phyloP scores from a whole-genome alignment of 2,329 filamentous ascomycete genomes.

The Chaetomium sp. region DNA sequence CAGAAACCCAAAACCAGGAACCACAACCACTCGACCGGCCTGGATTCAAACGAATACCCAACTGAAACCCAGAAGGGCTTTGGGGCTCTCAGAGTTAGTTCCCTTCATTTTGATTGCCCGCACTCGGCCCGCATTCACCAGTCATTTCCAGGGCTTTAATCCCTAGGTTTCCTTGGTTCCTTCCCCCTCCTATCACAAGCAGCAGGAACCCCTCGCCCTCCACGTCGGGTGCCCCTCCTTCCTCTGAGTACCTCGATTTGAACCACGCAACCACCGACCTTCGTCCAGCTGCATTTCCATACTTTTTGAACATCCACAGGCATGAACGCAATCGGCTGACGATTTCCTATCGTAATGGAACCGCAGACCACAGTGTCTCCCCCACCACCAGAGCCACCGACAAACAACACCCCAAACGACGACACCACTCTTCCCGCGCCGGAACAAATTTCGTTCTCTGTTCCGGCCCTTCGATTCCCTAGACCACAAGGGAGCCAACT shows the following conservation, averaged over 20 bases:
- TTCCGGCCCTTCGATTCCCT: conserved; percentile 59
- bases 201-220: conserved; percentile 4
- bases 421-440: not conserved
- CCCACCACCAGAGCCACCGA: conserved; percentile 7
- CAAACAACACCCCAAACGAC: conserved; percentile 10
- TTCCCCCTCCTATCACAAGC: not conserved
- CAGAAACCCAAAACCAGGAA: conserved; percentile 28
- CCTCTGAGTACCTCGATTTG: not conserved
- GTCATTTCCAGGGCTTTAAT: conserved; percentile 9
- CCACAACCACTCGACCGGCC: conserved; percentile 13
- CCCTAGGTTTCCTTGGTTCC: not conserved
- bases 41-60: not conserved
- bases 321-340: conserved; percentile 41
- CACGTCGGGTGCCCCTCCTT: conserved; percentile 8
- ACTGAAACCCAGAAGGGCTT: not conserved
- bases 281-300: conserved; percentile 17
- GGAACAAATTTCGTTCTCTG: conserved; percentile 44
- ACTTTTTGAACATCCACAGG: conserved; percentile 33
- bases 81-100: conserved; percentile 17
- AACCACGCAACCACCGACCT: conserved; percentile 11
- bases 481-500: conserved; percentile 56
- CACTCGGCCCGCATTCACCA: not conserved
- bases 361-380: conserved; percentile 41
- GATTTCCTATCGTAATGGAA: conserved; percentile 55
- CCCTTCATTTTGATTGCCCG: not conserved